A percentile compares a stretch with the other conserved stretches of the same genome.
phyloP scores from a whole-genome alignment of 108 stramenopile genomes.

The Epithemia pelagica region DNA sequence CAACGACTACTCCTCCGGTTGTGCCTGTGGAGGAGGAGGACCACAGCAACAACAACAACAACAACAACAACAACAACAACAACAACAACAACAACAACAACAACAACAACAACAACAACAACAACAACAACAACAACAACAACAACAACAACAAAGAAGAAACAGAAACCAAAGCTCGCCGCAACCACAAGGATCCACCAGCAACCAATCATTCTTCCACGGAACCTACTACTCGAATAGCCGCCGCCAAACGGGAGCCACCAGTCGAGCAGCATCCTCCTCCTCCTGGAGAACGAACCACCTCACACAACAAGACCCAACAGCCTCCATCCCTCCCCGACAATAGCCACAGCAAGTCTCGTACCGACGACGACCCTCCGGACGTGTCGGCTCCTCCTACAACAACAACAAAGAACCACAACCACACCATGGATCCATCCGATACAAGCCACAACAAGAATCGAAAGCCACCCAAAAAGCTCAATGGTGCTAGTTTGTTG shows the following conservation, averaged over 20 bases:
- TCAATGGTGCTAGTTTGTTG: neutral
- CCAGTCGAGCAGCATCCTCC: no score
- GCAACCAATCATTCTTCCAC: neutral
- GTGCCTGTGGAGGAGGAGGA: neutral
- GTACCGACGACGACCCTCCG: neutral
- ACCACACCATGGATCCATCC: no score
- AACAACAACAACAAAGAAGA: neutral
- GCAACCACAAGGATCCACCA: neutral
- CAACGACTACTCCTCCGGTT: neutral
- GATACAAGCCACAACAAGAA: neutral
- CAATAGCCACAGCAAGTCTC: neutral
- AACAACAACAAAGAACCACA: neutral
- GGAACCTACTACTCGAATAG: neutral
- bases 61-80: neutral
- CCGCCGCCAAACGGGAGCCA: no score
- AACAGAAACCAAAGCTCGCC: neutral
- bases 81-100: neutral
- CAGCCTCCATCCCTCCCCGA: neutral
- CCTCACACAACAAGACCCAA: no score
- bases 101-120: neutral
- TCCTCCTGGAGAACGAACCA: neutral
- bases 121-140: neutral
- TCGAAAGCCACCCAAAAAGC: neutral
- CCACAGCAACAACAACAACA: neutral
- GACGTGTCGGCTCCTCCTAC: neutral